Evolutionary conservation across 2,329 filamentous ascomycete species (phyloP).

Genomic region (Trichophyton benhamiae): DNA sequence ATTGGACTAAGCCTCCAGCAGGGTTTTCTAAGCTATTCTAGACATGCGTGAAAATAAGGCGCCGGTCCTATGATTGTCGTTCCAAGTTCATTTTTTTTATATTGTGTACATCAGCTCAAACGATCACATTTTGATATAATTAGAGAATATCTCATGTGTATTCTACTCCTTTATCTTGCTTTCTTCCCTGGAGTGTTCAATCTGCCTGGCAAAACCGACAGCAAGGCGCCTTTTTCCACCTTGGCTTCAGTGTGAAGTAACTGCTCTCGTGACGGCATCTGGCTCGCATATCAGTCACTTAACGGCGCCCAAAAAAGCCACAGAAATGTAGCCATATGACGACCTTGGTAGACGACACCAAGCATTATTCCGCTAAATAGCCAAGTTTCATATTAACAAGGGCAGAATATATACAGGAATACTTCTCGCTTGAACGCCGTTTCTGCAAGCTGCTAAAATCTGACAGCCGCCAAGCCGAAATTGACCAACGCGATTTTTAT

Average conservation of each 20-base stretch:
- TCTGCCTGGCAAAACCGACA: not conserved
- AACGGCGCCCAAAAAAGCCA: not conserved
- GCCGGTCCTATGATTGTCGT: conserved; percentile 13
- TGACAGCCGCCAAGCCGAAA: not conserved
- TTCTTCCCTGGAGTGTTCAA: not conserved
- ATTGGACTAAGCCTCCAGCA: not conserved
- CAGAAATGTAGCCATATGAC: not conserved
- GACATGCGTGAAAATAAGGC: not conserved
- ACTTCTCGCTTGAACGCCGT: not conserved
- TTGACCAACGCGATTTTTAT: not conserved
- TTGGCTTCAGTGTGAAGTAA: not conserved
- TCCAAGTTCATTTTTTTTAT: conserved; percentile 23
- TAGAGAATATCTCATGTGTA: not conserved
- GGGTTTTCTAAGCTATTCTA: not conserved
- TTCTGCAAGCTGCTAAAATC: not conserved
- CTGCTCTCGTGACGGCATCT: not conserved
- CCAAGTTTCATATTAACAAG: not conserved
- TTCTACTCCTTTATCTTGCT: not conserved
- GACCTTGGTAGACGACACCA: not conserved
- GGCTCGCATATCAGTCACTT: not conserved
- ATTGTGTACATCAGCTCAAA: conserved; percentile 32
- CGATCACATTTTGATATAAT: conserved; percentile 5
- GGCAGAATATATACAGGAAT: not conserved
- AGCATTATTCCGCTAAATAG: not conserved
- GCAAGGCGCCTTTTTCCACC: not conserved